phyloP scores from a whole-genome alignment of 495 filamentous ascomycete genomes.

The Penicillium steckii region DNA sequence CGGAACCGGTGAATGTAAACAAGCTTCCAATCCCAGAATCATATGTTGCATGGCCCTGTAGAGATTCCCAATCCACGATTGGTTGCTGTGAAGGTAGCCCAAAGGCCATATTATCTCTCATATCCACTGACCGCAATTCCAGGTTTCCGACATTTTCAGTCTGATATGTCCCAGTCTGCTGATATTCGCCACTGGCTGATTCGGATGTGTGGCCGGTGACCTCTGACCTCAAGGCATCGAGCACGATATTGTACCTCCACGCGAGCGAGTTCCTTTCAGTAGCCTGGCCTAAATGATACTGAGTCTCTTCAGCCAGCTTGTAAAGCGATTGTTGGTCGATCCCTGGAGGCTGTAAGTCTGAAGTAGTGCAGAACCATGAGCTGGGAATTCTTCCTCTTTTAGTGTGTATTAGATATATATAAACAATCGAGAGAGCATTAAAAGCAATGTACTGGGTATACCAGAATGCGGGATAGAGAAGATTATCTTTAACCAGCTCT shows the following conservation, averaged over 20 bases:
- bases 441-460: slow-evolving; percentile 33
- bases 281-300: slow-evolving; percentile 24
- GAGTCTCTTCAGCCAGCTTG: slow-evolving; percentile 19
- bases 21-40: slow-evolving; percentile 20
- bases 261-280: slow-evolving; percentile 27
- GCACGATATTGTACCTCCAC: slow-evolving; percentile 27
- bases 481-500: slow-evolving; percentile 21
- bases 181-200: neutral
- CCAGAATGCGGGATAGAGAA: slow-evolving; percentile 27
- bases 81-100: neutral
- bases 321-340: slow-evolving; percentile 18
- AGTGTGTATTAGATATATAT: slow-evolving; percentile 26
- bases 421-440: slow-evolving; percentile 30
- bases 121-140: neutral
- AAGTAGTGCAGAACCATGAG: slow-evolving; percentile 1
- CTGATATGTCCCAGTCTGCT: neutral
- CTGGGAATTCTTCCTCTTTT: slow-evolving; percentile 15
- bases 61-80: neutral
- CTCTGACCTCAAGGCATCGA: slow-evolving; percentile 25
- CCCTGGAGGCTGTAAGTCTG: neutral
- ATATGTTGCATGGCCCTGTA: neutral
- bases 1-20: slow-evolving; percentile 18
- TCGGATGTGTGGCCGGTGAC: slow-evolving; percentile 2
- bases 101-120: neutral
- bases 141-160: neutral